Base-by-base conservation (phyloP, 2,329 filamentous ascomycete genomes). In the Paracorniculantispora psalliotae region DNA sequence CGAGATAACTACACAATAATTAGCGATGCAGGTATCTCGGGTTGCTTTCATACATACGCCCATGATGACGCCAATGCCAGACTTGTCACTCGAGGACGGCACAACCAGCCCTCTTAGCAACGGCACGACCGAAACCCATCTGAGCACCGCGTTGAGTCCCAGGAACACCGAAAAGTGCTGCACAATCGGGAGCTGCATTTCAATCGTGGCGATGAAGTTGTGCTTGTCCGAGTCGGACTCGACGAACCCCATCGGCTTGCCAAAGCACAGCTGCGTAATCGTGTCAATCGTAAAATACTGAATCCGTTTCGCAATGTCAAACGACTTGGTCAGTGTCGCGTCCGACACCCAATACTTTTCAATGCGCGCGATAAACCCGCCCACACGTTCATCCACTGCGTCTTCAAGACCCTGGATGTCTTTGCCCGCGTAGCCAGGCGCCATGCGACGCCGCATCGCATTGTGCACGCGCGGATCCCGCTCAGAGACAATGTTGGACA, bases 241-340 rank as follows among this genome's bases (percentile, higher is more conserved):
- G 39, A 54, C 51, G 9, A 54, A 54, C 5, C 51, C 51, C 37
- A 54, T 23, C 3, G 51, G 37, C 39, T 35, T 54, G n/a, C 51
- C 51, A 9, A 54, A 54, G 26, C 51, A 54, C 13, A 54, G 51
- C 4, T 44, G 51, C 39, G 51, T 46, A 13, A 54, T 54, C 2
- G 51, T 46, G 19, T 54, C 51, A 12, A 54, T 30, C 5, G 51
- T 54, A 23, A 54, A 54, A 28, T 21, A 54, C 39, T 54, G 51
- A 15, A 54, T 30, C 9, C 51, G 30, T 3, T 10, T 44, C 2
- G 51, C 51, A 54, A 54, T 54, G n/a, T 54, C 51, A 54, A 54
- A 54, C 5, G 25, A 44, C 13, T n/a, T 25, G 4, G 51, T 46
- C 21, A 17, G 12, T 9, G n/a, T 12, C 5, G 25, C 17, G 15